Percentiles rank a stretch among this genome's conserved stretches.
phyloP scores from a whole-genome alignment of 2,329 filamentous ascomycete species.

The Apiospora hydei region DNA sequence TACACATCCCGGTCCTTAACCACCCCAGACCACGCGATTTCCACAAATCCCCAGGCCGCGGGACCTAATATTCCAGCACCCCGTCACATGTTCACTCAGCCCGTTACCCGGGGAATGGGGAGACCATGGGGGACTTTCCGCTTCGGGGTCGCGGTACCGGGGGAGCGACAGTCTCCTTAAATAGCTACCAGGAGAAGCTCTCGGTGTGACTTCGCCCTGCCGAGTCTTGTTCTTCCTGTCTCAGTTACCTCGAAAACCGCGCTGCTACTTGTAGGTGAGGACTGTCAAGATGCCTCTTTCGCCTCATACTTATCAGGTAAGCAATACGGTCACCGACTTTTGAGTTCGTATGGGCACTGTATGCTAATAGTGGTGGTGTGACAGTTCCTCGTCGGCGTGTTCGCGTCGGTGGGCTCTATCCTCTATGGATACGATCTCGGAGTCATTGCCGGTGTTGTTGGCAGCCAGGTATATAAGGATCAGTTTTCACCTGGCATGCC shows the following conservation, averaged over 20 bases:
- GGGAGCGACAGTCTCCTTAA: not conserved
- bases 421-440: slow-evolving; percentile 64
- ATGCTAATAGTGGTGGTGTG: not conserved
- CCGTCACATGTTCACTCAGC: slow-evolving; percentile 6
- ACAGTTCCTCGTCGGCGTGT: slow-evolving; percentile 60
- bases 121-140: slow-evolving; percentile 4
- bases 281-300: slow-evolving; percentile 27
- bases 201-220: not conserved
- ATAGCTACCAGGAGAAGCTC: not conserved
- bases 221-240: not conserved
- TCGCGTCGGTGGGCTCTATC: slow-evolving; percentile 63
- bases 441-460: slow-evolving; percentile 60
- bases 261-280: slow-evolving; percentile 5
- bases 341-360: not conserved
- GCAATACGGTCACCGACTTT: not conserved
- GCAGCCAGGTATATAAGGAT: slow-evolving; percentile 51
- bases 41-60: slow-evolving; percentile 10
- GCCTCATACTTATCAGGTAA: slow-evolving; percentile 30
- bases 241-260: not conserved
- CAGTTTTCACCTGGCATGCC: slow-evolving; percentile 46
- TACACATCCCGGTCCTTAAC: slow-evolving; percentile 5
- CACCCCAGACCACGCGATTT: slow-evolving; percentile 13
- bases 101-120: slow-evolving; percentile 18
- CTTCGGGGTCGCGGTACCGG: slow-evolving; percentile 12
- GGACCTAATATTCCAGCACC: not conserved